phyloP scores from a whole-genome alignment of 2,329 filamentous ascomycete species.

The Calonectria leucothoes region DNA sequence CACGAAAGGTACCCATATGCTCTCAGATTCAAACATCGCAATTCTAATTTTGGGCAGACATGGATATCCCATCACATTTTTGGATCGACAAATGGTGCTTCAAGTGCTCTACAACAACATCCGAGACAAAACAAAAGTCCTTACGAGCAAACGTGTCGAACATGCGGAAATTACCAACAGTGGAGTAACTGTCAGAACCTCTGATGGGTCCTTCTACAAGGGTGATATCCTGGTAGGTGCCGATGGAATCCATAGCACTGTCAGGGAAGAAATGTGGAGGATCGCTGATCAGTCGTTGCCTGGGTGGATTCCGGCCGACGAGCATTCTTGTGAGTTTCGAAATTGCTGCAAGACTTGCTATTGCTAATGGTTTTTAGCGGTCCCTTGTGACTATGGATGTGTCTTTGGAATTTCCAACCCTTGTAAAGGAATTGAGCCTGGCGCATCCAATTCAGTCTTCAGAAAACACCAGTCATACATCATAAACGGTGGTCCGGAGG shows the following conservation, averaged over 20 bases:
- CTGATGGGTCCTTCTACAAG: constrained; percentile 25
- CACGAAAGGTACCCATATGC: background rate
- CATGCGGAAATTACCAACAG: background rate
- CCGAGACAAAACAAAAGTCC: constrained; percentile 38
- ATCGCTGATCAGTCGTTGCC: constrained; percentile 9
- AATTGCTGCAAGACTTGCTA: background rate
- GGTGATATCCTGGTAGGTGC: constrained; percentile 53
- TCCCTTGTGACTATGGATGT: constrained; percentile 16
- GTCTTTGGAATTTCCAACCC: constrained; percentile 24
- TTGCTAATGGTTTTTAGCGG: background rate
- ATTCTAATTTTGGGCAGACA: constrained; percentile 28
- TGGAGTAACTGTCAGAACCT: constrained; percentile 23
- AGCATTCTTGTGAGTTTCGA: constrained; percentile 6
- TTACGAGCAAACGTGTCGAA: constrained; percentile 28
- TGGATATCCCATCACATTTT: constrained; percentile 47
- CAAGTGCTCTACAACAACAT: constrained; percentile 48
- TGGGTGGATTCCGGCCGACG: constrained; percentile 13
- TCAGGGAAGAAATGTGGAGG: constrained; percentile 47
- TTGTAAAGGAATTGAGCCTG: constrained; percentile 2
- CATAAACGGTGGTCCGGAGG: constrained; percentile 1
- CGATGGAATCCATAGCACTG: constrained; percentile 54
- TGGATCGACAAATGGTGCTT: constrained; percentile 51
- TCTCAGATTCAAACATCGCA: too few relatives aligned
- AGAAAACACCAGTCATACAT: background rate
- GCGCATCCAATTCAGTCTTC: background rate